Evolutionary conservation across 2,329 filamentous ascomycete genomes (phyloP), one percentile per base, ranked within the genome.

Genomic region (Teratosphaeria pseudoeucalypti): DNA sequence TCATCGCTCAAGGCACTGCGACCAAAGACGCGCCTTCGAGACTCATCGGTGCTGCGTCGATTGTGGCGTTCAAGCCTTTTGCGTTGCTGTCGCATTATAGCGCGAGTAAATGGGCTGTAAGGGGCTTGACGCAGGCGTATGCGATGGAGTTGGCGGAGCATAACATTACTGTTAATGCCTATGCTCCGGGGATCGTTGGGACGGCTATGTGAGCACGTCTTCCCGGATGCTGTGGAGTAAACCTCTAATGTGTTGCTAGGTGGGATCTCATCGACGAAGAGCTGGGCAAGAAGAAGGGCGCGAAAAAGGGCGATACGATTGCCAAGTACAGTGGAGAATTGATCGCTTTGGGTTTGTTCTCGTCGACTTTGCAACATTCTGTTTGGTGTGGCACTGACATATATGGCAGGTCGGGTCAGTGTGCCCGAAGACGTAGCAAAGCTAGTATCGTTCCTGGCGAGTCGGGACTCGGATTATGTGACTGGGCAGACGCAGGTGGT

Each of bases 211-310:
- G 6, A 43, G 5, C 11, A 6, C 9, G 7, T 19, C 16, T 6
- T 49, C n/a, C n/a, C 9, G 2, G 10, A 10, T 19, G 43, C 9
- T n/a, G 9, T 23, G 43, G n/a, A 23, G 6, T 26, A 12, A 14
- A 43, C 16, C 2, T 6, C 37, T 19, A n/a, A n/a, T 49, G 9
- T 6, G 87, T 84, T 0, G 75, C 77, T 0, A 88, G 88, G 85
- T 88, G 85, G 85, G 85, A 87, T 54, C 67, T 82, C 2, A 87
- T 88, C 58, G 86, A 88, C 61, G 80, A 82, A 62, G 80, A 80
- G 60, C 62, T 86, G 34, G 82, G 79, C 0, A 77, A 81, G 68
- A 76, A 77, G 59, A 75, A 72, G 1, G 83, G 81, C 0, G 73
- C 74, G 0, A 72, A 76, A 65, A 81, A 72, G 57, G 72, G 72